phyloP scores from a whole-genome alignment of 2,329 filamentous ascomycete genomes.

The Orbilia quercus region DNA sequence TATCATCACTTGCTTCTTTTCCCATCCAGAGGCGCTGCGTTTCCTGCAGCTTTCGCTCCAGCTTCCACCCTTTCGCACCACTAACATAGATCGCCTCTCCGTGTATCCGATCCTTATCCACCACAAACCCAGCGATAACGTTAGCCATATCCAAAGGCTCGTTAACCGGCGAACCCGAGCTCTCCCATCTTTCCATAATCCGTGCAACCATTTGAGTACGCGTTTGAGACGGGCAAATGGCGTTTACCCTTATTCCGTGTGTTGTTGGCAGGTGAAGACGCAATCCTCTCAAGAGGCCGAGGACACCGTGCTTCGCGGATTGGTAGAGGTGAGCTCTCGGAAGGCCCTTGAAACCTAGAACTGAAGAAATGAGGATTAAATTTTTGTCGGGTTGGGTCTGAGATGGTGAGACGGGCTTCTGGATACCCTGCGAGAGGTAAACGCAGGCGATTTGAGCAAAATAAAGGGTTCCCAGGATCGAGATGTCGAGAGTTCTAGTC shows the following conservation, averaged over 20 bases:
- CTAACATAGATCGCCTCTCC: slow-evolving; percentile 7
- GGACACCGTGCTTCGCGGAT: slow-evolving; percentile 67
- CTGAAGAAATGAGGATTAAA: slow-evolving; percentile 65
- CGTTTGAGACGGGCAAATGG: slow-evolving; percentile 67
- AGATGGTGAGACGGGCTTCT: slow-evolving; percentile 1
- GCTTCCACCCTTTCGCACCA: slow-evolving; percentile 9
- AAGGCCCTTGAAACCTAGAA: slow-evolving; percentile 67
- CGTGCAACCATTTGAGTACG: slow-evolving; percentile 65
- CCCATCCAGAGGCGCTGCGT: slow-evolving; percentile 10
- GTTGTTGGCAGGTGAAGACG: slow-evolving; percentile 60
- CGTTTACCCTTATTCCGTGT: slow-evolving; percentile 64
- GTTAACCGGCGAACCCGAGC: slow-evolving; percentile 64
- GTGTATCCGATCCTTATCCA: slow-evolving; percentile 59
- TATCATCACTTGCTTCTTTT: slow-evolving; percentile 5
- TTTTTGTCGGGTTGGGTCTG: slow-evolving; percentile 63
- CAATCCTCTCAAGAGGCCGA: slow-evolving; percentile 67
- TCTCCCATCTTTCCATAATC: slow-evolving; percentile 63
- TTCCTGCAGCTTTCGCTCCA: not conserved
- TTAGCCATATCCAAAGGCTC: slow-evolving; percentile 64
- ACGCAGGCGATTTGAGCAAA: slow-evolving; percentile 67
- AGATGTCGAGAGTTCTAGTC: slow-evolving; percentile 65
- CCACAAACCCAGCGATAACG: slow-evolving; percentile 63
- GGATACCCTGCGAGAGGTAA: slow-evolving; percentile 65
- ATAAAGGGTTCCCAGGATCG: slow-evolving; percentile 66
- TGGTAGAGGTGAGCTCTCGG: slow-evolving; percentile 67